Base-by-base conservation (phyloP, 1,284 basidiomycete genomes). In the Marasmius oreades region DNA sequence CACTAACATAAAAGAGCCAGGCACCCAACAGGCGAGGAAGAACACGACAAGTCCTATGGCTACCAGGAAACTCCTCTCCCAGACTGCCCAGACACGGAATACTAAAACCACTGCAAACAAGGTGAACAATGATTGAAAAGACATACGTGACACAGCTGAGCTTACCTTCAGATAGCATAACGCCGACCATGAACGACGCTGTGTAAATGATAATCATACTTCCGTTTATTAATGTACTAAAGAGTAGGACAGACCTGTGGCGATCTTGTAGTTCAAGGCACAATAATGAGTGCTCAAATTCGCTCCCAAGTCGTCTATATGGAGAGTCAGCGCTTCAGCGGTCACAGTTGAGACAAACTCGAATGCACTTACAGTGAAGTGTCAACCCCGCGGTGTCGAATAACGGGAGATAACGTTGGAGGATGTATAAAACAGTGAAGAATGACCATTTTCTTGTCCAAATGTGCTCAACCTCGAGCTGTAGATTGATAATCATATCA, bases 351-450 rank as follows among this genome's bases (percentile, higher is more conserved):
- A 31, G 5, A 10, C 10, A 31, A 31, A 31, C 10, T 10, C 28
- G 10, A 31, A 4, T 10, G n/a, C 8, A 50, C 47, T 33, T 50
- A 50, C 47, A 26, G 16, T 50, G 26, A 14, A 50, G 47, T 11
- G 33, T 26, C 26, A 50, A 7, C 26, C 24, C 47, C 11, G 47
- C 18, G 14, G 47, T 50, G 14, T 50, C 47, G 31, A 50, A 50
- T 16, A 50, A 50, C 47, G 47, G 47, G 26, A 50, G 47, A 16
- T 50, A 50, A n/a, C 47, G 47, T 18, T 50, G 47, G 16, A 50
- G 5, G 14, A 33, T n/a, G 18, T 50, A 50, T n/a, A 50, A 18
- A n/a, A 50, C 24, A 18, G 24, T 26, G 4, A 50, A 14, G 3
- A 50, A n/a, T 11, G 47, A 16, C 47, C 47, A 50, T 8, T 50